Base-by-base conservation (phyloP, 1,284 basidiomycete species). In the Puccinia novopanici region DNA sequence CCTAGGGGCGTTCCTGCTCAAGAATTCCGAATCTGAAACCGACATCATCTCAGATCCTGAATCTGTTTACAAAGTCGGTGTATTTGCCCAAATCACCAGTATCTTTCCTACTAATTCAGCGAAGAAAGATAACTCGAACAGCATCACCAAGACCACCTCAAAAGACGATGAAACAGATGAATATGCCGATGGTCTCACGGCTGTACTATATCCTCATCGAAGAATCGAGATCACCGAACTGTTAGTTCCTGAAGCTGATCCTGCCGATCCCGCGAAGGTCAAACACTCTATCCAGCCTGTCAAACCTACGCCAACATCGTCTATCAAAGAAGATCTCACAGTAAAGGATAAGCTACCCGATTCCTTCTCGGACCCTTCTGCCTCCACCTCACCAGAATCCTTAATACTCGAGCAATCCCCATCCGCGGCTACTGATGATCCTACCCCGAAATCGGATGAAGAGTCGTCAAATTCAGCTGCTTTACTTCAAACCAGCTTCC, bases 41-140 rank as follows among this genome's bases (percentile, higher is more conserved):
- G 97, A 99, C 86, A 90, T 96, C 81, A 97, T 98, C 84, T 92
- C 92, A 82, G 92, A 92, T 84, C 87, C 94, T 74, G 90, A 93
- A 86, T 91, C 93, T 82, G 94, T 99, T 2, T 93, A 98, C 87
- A 90, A 90, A 3, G 94, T 98, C 78, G 97, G 97, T 82, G 95
- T 99, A 12, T 98, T 99, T 85, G 95, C 95, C 3, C 96, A 99
- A 87, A 95, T 99, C 82, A 98, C 96, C 0, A 95, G 93, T 83
- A 92, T 96, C 5, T 99, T 98, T 86, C 89, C 92, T 0, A 91
- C 92, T 8, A 87, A 85, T 76, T 85, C 86, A 55, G 82, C 78
- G 48, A 82, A 81, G 52, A 84, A 82, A 59, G 82, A 63, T n/a
- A 57, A 55, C 37, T 24, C 40, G 22, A 42, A 13, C 22, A 81